Conservation (phyloP, 1,139 yeast genomes). For the Casaregolazyma suthepensis region DNA sequence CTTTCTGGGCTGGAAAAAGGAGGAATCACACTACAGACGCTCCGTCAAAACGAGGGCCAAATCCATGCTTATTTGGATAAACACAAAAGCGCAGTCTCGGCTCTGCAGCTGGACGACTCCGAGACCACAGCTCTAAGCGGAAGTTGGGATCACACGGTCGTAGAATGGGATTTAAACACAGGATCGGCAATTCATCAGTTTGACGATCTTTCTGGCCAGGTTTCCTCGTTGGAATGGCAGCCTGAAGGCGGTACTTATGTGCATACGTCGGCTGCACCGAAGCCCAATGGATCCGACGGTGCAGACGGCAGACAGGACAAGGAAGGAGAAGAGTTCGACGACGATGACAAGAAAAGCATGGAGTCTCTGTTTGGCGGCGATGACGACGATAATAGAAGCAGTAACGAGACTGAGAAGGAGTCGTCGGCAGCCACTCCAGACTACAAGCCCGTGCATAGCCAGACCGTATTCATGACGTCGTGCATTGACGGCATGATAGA, state of each 20-base stretch:
- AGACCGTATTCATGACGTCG: slow-evolving; percentile 66
- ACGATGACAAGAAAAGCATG: slow-evolving; percentile 54
- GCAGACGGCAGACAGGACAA: slow-evolving; percentile 21
- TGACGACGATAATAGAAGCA: slow-evolving; percentile 44
- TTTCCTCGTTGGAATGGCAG: slow-evolving; percentile 71
- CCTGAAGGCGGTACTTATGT: slow-evolving; percentile 56
- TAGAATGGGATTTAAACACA: slow-evolving; percentile 80
- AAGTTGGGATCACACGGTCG: slow-evolving; percentile 70
- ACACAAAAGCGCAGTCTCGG: slow-evolving; percentile 74
- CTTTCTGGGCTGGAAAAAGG: slow-evolving; percentile 78
- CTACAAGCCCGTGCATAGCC: slow-evolving; percentile 29
- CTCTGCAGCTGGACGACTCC: slow-evolving; percentile 52
- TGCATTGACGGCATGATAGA: slow-evolving; percentile 78
- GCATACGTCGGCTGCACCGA: slow-evolving; percentile 15
- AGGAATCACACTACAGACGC: slow-evolving; percentile 78
- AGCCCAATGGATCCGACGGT: slow-evolving; percentile 2
- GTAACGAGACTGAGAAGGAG: slow-evolving; percentile 9
- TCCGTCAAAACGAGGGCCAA: slow-evolving; percentile 77
- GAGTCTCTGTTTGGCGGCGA: slow-evolving; percentile 80
- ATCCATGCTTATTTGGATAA: slow-evolving; percentile 68
- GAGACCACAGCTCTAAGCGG: slow-evolving; percentile 71
- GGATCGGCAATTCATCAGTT: slow-evolving; percentile 51
- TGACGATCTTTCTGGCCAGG: slow-evolving; percentile 59
- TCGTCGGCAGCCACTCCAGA: slow-evolving; percentile 7
- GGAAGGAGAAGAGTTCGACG: slow-evolving; percentile 21